Evolutionary conservation across 371 early-diverging fungal species (phyloP).

Genomic region (Rhizopus microsporus): DNA sequence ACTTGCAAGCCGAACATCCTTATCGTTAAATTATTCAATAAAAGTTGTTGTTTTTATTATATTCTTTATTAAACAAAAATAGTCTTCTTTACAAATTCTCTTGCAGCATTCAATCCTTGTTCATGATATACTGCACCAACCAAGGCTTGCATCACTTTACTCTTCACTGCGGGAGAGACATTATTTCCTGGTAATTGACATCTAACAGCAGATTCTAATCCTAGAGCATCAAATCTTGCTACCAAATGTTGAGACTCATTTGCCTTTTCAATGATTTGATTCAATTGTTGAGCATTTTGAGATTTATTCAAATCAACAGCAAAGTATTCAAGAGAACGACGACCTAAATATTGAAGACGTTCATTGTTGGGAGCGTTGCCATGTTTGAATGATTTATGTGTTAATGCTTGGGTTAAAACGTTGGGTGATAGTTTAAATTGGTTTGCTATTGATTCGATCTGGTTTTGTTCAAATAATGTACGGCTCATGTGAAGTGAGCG

Average conservation of each 20-base stretch:
- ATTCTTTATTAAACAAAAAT: not conserved
- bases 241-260: constrained; percentile 17
- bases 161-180: constrained; percentile 17
- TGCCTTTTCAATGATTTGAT: constrained; percentile 13
- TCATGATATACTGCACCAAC: constrained; percentile 31
- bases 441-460: constrained; percentile 17
- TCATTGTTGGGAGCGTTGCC: constrained; percentile 66
- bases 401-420: constrained; percentile 55
- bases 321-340: constrained; percentile 40
- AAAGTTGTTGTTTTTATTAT: constrained; percentile 3
- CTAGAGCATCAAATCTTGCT: constrained; percentile 34
- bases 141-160: constrained; percentile 21
- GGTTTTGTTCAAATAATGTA: constrained; percentile 18
- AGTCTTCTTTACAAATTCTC: constrained; percentile 27
- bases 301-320: constrained; percentile 25
- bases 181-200: constrained; percentile 23
- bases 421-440: constrained; percentile 23
- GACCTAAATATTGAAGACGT: constrained; percentile 63
- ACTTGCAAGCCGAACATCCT: constrained; percentile 63
- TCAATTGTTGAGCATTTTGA: constrained; percentile 16
- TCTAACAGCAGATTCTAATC: constrained; percentile 34
- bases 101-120: constrained; percentile 28
- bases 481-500: constrained; percentile 21
- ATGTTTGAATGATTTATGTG: constrained; percentile 72
- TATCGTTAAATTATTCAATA: constrained; percentile 53